Conservation (phyloP, 257 asterid genomes). For the Capsicum chinense region DNA sequence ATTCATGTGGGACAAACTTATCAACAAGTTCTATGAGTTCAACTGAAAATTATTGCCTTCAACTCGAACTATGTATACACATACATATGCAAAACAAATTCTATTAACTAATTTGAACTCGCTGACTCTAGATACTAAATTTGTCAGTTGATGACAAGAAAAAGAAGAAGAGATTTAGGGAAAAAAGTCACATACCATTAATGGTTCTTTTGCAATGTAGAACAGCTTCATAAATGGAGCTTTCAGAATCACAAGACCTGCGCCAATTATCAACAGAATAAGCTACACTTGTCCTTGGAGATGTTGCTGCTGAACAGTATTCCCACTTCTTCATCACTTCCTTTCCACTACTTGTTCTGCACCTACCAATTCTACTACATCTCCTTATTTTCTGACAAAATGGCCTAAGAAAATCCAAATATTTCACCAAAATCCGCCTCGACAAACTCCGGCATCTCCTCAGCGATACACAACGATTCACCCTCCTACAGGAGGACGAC, state of each 20-base stretch:
- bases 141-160: not conserved
- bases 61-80: not conserved
- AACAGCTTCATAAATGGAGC: slow-evolving; percentile 87
- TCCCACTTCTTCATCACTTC: slow-evolving; percentile 39
- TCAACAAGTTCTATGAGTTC: not conserved
- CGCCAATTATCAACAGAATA: slow-evolving; percentile 69
- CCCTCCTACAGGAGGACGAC: slow-evolving; percentile 36
- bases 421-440: slow-evolving; percentile 52
- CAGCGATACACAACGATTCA: slow-evolving; percentile 48
- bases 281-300: slow-evolving; percentile 72
- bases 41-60: not conserved
- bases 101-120: not conserved
- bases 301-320: slow-evolving; percentile 48
- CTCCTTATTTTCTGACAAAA: slow-evolving; percentile 43
- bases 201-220: slow-evolving; percentile 85
- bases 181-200: slow-evolving; percentile 42
- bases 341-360: slow-evolving; percentile 39
- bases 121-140: not conserved
- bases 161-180: not conserved
- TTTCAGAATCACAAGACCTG: slow-evolving; percentile 86
- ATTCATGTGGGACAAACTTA: not conserved
- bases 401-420: slow-evolving; percentile 57
- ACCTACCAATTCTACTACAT: slow-evolving; percentile 30
- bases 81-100: not conserved
- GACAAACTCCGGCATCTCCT: slow-evolving; percentile 61